Base-by-base conservation (phyloP, 768 basidiomycete species). In the Suillus lakei region DNA sequence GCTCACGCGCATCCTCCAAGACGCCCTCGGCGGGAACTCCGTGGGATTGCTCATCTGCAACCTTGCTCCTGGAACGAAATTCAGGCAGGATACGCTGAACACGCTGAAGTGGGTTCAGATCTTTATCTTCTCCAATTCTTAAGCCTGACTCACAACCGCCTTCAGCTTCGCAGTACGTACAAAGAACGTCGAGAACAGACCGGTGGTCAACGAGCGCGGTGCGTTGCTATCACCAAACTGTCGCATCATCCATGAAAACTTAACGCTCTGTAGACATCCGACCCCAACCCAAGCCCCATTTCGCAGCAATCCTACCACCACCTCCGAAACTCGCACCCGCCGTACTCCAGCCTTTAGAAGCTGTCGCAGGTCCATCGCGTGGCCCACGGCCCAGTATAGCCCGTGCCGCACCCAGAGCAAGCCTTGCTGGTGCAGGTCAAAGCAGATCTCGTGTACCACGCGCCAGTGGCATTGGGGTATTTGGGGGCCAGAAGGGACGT, bases 1-100 rank as follows among this genome's bases (percentile, higher is more conserved):
- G 73, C 82, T 96, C 39, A 97, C 95, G 0, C 83, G 95, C 30
- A 89, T 96, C 60, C 84, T 97, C 1, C 93, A 96, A 88, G 93
- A 95, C 67, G 93, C 94, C 0, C 86, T 97, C 1, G 93, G 93
- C 26, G 95, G 95, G 15, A 83, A 86, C 2, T 90, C 92, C 0
- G 83, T 92, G 12, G 92, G 92, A 2, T 78, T 96, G 26, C 80
- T 96, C 48, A 92, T 97, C 38, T 95, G 93, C 76, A 95, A 95
- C 70, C 80, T 97, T 10, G 92, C 95, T 12, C 94, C 95, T 18
- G 92, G 92, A 1, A 79, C 78, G 39, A 94, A 89, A 74, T 95
- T 94, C 69, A 82, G 92, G 62, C 89, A 92, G 74, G 95, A 96
- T 77, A 95, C 94, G 5, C 81, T 96, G 18, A 95, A 96, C 74